Percentiles rank a stretch among this genome's conserved stretches.
Evolutionary conservation across 2,329 filamentous ascomycete species (phyloP).

Genomic region (Ophiosphaerella herpotricha): DNA sequence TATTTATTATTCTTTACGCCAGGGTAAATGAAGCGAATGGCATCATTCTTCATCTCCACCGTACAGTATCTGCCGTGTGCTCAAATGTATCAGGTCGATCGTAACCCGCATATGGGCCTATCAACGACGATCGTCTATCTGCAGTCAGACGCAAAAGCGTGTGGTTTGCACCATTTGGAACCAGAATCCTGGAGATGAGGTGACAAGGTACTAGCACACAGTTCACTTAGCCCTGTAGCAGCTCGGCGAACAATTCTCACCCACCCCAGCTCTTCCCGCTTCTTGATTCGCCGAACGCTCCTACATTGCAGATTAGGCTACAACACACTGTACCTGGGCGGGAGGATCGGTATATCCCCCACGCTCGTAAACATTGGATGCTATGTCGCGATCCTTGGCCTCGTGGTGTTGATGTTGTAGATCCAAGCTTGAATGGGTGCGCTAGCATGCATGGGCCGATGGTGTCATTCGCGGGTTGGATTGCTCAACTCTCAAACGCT

Average conservation of each 20-base stretch:
- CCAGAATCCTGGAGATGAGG: no score
- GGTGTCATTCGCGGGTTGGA: conserved; percentile 17
- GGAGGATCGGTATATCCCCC: background rate
- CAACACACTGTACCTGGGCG: conserved; percentile 10
- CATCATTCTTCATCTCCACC: conserved; percentile 4
- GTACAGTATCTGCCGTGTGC: background rate
- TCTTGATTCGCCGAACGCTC: background rate
- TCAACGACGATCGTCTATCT: background rate
- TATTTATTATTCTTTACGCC: background rate
- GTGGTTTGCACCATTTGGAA: no score
- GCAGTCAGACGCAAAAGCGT: no score
- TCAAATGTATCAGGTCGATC: background rate
- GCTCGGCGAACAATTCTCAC: no score
- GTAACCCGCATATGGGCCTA: background rate
- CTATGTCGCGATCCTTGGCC: conserved; percentile 35
- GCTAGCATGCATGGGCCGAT: conserved; percentile 14
- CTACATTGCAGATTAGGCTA: background rate
- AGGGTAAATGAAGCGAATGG: background rate
- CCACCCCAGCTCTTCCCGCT: no score
- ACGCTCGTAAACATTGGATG: conserved; percentile 28
- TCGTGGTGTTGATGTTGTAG: conserved; percentile 22
- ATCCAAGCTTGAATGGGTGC: conserved; percentile 18
- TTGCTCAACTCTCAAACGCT: conserved; percentile 8
- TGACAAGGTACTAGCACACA: no score
- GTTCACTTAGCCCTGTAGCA: no score